Evolutionary conservation across 2,329 filamentous ascomycete species (phyloP), one percentile per base, ranked within the genome.

Genomic region (Stromatinia cepivora): DNA sequence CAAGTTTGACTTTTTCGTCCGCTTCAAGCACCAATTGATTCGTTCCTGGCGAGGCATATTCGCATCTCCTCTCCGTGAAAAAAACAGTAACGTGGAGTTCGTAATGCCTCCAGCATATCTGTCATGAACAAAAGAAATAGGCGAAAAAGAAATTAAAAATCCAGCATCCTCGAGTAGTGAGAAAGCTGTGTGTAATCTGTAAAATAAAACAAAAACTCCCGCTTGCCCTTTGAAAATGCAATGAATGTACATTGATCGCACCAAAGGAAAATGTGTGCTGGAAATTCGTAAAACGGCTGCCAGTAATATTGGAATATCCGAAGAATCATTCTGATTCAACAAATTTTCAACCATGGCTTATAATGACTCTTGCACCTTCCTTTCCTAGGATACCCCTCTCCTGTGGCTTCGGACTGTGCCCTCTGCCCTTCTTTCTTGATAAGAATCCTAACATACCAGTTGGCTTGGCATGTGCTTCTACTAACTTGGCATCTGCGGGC

Each of bases 381-480:
- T 98, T 98, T 69, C 95, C 95, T 70, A 99, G 79, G 10, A 99
- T 94, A 70, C 95, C 95, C 68, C 93, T 87, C 81, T 98, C 94
- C 79, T 93, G 94, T 36, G 94, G 94, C 82, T 97, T 97, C 1
- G 95, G 95, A 78, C 93, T 97, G 80, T 93, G 89, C 68, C 93
- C 93, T 72, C 94, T 86, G 39, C 94, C 93, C 82, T 92, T 97
- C 82, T 97, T 97, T 76, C 94, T 86, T 73, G 87, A 92, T 71
- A 98, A 84, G 79, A 99, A 96, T 1, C 93, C 92, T 73, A 98
- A 90, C 85, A 97, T 94, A 66, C 94, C 92, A 25, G 90, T 88
- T n/a, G 88, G 87, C 73, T 86, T 81, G 70, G 85, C 82, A 73
- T 81, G 83, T 70, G 81, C 82, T n/a, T 78, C 79, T 2, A 81